Conservation (phyloP, 257 asterid species). For the Ballota nigra region DNA sequence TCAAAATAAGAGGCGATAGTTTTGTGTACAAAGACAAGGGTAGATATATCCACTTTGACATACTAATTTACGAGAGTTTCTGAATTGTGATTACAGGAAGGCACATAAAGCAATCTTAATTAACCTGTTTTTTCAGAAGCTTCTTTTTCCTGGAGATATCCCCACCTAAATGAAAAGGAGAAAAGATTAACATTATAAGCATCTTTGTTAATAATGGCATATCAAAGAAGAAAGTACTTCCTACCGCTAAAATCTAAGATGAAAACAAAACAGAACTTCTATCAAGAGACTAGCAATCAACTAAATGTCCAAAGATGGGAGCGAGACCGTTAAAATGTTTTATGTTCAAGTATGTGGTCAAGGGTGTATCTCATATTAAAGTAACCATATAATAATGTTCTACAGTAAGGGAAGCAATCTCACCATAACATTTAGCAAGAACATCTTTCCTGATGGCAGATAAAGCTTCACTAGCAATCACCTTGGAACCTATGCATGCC, state of each 20-base stretch:
- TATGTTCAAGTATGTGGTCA: not conserved
- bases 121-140: slow-evolving; percentile 86
- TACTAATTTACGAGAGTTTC: not conserved
- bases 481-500: slow-evolving; percentile 98
- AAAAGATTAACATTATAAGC: not conserved
- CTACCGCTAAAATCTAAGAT: not conserved
- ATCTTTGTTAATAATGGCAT: not conserved
- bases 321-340: not conserved
- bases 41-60: not conserved
- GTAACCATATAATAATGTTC: not conserved
- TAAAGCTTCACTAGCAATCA: slow-evolving; percentile 93
- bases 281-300: slow-evolving; percentile 1
- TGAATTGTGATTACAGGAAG: slow-evolving; percentile 1
- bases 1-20: not conserved
- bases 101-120: not conserved
- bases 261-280: slow-evolving; percentile 1
- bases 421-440: slow-evolving; percentile 98
- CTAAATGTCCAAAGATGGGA: not conserved
- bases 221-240: not conserved
- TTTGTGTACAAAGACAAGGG: not conserved
- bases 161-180: slow-evolving; percentile 58
- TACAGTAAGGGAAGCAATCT: slow-evolving; percentile 27
- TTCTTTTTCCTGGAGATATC: slow-evolving; percentile 95
- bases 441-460: slow-evolving; percentile 98
- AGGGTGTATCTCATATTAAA: slow-evolving; percentile 5